Conservation (phyloP, 495 filamentous ascomycete species). For the Neurospora tetraspora region DNA sequence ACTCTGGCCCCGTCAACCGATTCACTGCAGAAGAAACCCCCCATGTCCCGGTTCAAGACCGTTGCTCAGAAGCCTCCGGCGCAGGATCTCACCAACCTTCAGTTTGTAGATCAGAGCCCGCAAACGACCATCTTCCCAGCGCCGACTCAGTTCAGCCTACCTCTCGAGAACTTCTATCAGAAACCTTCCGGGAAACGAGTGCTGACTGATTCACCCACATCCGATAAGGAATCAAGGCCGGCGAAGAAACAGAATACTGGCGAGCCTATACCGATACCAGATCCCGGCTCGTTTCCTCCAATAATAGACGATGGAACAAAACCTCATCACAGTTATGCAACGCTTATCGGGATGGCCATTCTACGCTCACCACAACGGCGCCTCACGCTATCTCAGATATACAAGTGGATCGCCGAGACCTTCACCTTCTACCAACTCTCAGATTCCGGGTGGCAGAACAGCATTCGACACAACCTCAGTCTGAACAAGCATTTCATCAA, state of each 20-base stretch:
- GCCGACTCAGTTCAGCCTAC: constrained; percentile 38
- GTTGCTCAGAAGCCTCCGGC: constrained; percentile 56
- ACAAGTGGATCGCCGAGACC: constrained; percentile 96
- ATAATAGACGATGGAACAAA: constrained; percentile 84
- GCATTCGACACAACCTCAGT: constrained; percentile 96
- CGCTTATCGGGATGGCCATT: constrained; percentile 96
- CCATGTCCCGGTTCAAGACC: constrained; percentile 50
- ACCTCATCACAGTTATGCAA: constrained; percentile 84
- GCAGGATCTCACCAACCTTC: constrained; percentile 46
- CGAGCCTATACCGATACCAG: constrained; percentile 56
- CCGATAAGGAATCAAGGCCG: constrained; percentile 47
- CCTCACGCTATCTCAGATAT: constrained; percentile 91
- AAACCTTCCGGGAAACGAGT: constrained; percentile 54
- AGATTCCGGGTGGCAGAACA: constrained; percentile 94
- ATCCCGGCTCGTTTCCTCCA: constrained; percentile 65
- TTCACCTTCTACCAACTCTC: constrained; percentile 76
- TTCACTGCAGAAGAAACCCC: constrained; percentile 68
- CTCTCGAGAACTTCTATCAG: constrained; percentile 45
- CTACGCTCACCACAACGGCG: constrained; percentile 73
- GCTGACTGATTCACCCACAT: constrained; percentile 65
- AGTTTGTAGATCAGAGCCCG: constrained; percentile 51
- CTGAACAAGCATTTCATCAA: constrained; percentile 97
- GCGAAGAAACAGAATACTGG: constrained; percentile 52
- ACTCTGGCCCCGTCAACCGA: constrained; percentile 62
- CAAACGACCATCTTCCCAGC: constrained; percentile 39